These are phyloP conservation scores for Fusarium abutilonis DNA, from an alignment of 2,329 filamentous ascomycete genomes.

Conservation along the genomic window DNA sequence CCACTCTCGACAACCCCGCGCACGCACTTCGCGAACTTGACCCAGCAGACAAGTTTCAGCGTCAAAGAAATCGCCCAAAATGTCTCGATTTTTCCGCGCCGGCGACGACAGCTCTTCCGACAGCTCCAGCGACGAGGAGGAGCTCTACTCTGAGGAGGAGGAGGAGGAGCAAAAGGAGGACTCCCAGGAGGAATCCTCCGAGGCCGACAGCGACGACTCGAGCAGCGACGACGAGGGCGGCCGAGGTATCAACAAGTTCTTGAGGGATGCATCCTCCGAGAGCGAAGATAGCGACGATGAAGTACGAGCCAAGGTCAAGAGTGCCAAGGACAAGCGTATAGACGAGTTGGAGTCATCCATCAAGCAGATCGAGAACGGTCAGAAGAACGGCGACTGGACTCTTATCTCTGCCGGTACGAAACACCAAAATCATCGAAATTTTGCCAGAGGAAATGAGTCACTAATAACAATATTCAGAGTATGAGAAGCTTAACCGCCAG, in stretches of 20 bases:
- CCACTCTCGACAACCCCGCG: slow-evolving; percentile 52
- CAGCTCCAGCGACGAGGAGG: slow-evolving; percentile 95
- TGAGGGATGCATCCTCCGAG: slow-evolving; percentile 77
- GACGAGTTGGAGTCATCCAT: slow-evolving; percentile 93
- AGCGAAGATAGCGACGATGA: slow-evolving; percentile 91
- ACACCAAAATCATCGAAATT: not conserved
- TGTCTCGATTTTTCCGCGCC: slow-evolving; percentile 98
- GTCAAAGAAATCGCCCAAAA: slow-evolving; percentile 59
- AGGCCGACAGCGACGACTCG: slow-evolving; percentile 56
- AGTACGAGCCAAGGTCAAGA: slow-evolving; percentile 87
- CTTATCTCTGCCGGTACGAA: slow-evolving; percentile 82
- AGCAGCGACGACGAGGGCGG: slow-evolving; percentile 73
- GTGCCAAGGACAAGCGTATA: slow-evolving; percentile 95
- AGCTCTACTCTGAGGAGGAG: slow-evolving; percentile 75
- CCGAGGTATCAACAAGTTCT: slow-evolving; percentile 83
- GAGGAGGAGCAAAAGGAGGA: slow-evolving; percentile 61
- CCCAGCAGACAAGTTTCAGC: slow-evolving; percentile 47
- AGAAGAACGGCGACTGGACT: slow-evolving; percentile 98
- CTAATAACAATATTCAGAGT: slow-evolving; percentile 67
- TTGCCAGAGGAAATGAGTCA: not conserved
- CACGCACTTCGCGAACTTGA: slow-evolving; percentile 46
- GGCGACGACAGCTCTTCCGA: slow-evolving; percentile 93
- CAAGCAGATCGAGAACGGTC: slow-evolving; percentile 91
- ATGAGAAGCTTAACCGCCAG: slow-evolving; percentile 92
- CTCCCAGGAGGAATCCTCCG: slow-evolving; percentile 58